Percentiles rank a stretch among this genome's conserved stretches.
These are phyloP conservation scores for Sungouiozyma ichnusensis DNA, from an alignment of 805 yeast genomes.

Conservation along the genomic window DNA sequence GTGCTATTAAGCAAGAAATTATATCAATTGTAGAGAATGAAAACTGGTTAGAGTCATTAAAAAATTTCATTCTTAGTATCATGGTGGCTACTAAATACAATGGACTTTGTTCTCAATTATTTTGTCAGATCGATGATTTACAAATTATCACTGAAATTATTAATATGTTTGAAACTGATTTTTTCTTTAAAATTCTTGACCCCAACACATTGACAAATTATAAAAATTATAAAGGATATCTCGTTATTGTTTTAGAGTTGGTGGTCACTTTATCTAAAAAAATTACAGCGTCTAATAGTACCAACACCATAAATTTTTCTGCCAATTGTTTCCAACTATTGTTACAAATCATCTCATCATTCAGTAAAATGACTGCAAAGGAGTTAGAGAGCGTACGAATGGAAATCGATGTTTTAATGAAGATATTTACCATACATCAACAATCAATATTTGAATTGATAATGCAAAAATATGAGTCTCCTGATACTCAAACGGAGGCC, in stretches of 20 bases:
- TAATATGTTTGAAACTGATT: constrained; percentile 16
- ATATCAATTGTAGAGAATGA: background rate
- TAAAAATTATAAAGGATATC: constrained; percentile 6
- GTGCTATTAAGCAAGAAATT: constrained; percentile 9
- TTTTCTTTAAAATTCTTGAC: constrained; percentile 15
- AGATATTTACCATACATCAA: constrained; percentile 24
- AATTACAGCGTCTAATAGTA: constrained; percentile 6
- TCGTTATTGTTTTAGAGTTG: constrained; percentile 15
- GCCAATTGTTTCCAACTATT: constrained; percentile 10
- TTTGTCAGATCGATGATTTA: constrained; percentile 14
- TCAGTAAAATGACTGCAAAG: constrained; percentile 7
- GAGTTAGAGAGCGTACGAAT: constrained; percentile 6
- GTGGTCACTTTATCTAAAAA: constrained; percentile 17
- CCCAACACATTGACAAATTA: background rate
- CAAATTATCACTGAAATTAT: constrained; percentile 9
- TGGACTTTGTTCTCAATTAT: constrained; percentile 19
- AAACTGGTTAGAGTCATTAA: constrained; percentile 1
- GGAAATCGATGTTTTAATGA: constrained; percentile 16
- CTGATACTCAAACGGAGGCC: constrained; percentile 6
- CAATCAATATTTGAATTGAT: constrained; percentile 15
- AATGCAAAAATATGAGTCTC: constrained; percentile 1
- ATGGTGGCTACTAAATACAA: constrained; percentile 15
- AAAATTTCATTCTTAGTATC: constrained; percentile 14
- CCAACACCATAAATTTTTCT: constrained; percentile 7
- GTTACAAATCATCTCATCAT: constrained; percentile 7